phyloP scores from a whole-genome alignment of 306 rosid genomes.

The Vachellia pachyceras region DNA sequence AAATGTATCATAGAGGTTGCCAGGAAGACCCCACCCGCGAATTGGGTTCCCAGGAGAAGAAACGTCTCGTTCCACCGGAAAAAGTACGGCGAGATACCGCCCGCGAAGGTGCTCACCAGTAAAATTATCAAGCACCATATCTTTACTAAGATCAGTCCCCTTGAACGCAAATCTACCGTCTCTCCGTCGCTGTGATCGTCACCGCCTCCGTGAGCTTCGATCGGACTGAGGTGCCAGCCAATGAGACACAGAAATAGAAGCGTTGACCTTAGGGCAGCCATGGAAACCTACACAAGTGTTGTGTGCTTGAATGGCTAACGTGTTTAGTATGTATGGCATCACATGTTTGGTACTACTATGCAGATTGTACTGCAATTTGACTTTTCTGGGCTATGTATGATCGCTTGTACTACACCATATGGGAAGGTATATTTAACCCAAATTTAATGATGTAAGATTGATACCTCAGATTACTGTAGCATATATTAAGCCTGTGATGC shows the following conservation, averaged over 20 bases:
- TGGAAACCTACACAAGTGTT: not conserved
- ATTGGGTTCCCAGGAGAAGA: constrained; percentile 72
- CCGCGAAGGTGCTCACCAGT: constrained; percentile 57
- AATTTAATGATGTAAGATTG: not conserved
- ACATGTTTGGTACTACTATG: not conserved
- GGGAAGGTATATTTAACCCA: not conserved
- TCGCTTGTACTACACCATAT: constrained; percentile 8
- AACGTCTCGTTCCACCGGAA: constrained; percentile 72
- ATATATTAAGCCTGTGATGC: not conserved
- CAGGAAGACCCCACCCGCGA: constrained; percentile 78
- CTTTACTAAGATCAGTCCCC: constrained; percentile 59
- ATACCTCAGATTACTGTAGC: not conserved
- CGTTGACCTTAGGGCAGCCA: constrained; percentile 64
- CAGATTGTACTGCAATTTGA: constrained; percentile 23
- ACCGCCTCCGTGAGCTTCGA: constrained; percentile 52
- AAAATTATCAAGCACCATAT: constrained; percentile 76
- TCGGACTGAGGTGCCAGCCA: constrained; percentile 29
- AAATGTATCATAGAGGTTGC: constrained; percentile 82
- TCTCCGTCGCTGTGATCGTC: not conserved
- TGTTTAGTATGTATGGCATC: not conserved
- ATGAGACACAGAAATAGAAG: constrained; percentile 40
- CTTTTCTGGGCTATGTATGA: not conserved
- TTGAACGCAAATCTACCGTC: constrained; percentile 40
- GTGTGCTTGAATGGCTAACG: not conserved
- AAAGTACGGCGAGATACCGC: constrained; percentile 75